Percentiles rank a stretch among this genome's conserved stretches.
These are phyloP conservation scores for Brassica balearica DNA, from an alignment of 441 rosid species.

Conservation along the genomic window DNA sequence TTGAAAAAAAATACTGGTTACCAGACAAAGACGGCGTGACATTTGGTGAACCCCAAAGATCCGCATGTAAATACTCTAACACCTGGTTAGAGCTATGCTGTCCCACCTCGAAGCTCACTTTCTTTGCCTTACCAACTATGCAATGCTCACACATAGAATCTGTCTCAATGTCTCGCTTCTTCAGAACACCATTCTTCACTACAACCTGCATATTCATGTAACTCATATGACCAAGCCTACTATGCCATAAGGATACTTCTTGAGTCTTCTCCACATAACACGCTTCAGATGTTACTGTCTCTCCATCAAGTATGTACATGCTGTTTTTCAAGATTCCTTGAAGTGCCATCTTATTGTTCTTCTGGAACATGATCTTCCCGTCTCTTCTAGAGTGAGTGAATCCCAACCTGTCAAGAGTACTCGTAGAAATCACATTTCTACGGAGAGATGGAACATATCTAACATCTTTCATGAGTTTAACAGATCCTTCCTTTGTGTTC, in stretches of 20 bases:
- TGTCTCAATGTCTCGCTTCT: not conserved
- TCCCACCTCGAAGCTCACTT: not conserved
- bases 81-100: not conserved
- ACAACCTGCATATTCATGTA: not conserved
- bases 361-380: not conserved
- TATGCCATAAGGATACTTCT: not conserved
- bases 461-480: not conserved
- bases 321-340: not conserved
- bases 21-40: not conserved
- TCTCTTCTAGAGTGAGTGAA: not conserved
- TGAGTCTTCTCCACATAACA: not conserved
- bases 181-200: not conserved
- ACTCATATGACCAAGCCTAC: not conserved
- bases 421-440: not conserved
- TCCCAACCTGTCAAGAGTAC: not conserved
- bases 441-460: not conserved
- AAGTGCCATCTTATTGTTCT: not conserved
- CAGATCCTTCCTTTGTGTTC: not conserved
- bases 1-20: not conserved
- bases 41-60: not conserved
- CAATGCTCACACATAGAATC: not conserved
- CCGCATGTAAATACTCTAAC: not conserved
- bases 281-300: not conserved
- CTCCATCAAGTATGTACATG: not conserved
- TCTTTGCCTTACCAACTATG: not conserved